phyloP scores from a whole-genome alignment of 306 rosid species.

The Mucuna pruriens region DNA sequence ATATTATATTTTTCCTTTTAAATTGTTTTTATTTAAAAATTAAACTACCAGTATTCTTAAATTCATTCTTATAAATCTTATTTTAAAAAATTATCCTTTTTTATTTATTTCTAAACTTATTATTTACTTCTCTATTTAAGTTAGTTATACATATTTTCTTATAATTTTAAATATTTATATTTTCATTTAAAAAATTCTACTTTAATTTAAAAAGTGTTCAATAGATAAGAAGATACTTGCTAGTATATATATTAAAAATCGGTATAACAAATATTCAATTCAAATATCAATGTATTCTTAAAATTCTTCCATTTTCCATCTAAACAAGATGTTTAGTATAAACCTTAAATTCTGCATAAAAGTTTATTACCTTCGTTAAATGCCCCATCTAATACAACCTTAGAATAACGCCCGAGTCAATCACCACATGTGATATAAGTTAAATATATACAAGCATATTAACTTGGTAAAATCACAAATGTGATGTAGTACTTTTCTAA shows the following conservation, averaged over 20 bases:
- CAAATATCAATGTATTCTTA: not conserved
- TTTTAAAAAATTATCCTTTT: too few species aligned
- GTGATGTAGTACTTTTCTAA: not conserved
- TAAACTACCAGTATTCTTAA: not conserved
- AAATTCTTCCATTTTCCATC: not conserved
- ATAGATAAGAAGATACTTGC: not conserved
- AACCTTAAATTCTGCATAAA: too few species aligned
- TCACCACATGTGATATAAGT: not conserved
- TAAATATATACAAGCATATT: not conserved
- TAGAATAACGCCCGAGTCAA: not conserved
- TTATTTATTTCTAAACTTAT: too few species aligned
- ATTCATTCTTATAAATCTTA: too few species aligned
- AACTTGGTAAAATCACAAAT: not conserved
- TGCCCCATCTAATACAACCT: not conserved
- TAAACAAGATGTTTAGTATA: not conserved
- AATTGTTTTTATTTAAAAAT: too few species aligned
- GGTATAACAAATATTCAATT: too few species aligned
- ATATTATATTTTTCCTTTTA: too few species aligned
- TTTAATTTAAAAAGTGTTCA: not conserved
- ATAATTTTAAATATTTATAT: too few species aligned
- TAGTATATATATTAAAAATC: too few species aligned
- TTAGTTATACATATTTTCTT: too few species aligned
- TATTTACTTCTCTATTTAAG: too few species aligned
- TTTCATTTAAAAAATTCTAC: too few species aligned
- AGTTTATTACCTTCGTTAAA: not conserved